Evolutionary conservation across 164 flowering plant genomes (phyloP).

Genomic region (Pachysandra terminalis): DNA sequence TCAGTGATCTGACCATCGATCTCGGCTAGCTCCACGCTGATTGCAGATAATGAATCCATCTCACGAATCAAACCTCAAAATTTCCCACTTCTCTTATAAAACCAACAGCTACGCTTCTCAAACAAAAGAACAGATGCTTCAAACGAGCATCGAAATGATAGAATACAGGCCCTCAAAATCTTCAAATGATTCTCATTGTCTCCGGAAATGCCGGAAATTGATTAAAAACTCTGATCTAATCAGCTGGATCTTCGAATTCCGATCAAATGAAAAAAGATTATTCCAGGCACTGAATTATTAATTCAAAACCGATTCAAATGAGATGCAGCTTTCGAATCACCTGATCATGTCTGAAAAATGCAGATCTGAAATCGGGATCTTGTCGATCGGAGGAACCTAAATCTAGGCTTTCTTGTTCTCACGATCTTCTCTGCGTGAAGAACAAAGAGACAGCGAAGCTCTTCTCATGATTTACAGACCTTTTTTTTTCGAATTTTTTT

Average conservation of each 20-base stretch:
- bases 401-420: neutral
- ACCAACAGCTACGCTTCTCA: neutral
- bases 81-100: neutral
- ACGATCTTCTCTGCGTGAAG: conserved; percentile 5
- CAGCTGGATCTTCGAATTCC: neutral
- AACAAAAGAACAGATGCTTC: neutral
- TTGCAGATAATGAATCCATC: conserved; percentile 57
- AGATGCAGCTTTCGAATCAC: neutral
- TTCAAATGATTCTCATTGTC: neutral
- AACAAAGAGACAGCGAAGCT: neutral
- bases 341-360: conserved; percentile 4
- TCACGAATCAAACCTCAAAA: neutral
- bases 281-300: neutral
- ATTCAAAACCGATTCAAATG: neutral
- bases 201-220: neutral
- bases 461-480: conserved; percentile 7
- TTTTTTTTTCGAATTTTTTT: neutral
- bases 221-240: neutral
- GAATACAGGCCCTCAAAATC: neutral
- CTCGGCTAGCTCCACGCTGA: conserved; percentile 86
- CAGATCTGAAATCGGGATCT: neutral
- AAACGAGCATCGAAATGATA: neutral
- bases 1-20: conserved; percentile 80
- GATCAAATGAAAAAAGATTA: neutral
- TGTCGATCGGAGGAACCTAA: neutral